These are phyloP conservation scores for Pythium aquatile DNA, from an alignment of 352 stramenopile genomes.

Conservation along the genomic window DNA sequence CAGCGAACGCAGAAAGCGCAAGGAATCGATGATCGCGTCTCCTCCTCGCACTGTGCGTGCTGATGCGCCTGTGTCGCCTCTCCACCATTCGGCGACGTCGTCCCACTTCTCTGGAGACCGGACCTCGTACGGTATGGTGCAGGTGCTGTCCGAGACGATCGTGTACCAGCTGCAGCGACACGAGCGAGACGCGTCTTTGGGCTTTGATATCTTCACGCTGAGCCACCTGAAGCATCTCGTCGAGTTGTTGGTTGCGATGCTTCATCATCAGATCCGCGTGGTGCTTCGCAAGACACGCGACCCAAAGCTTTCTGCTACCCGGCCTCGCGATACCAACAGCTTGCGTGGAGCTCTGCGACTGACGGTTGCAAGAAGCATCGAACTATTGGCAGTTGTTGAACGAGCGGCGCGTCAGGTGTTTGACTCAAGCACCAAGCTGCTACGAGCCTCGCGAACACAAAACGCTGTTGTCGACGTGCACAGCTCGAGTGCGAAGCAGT, in stretches of 20 bases:
- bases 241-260: slow-evolving; percentile 68
- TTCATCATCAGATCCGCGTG: slow-evolving; percentile 65
- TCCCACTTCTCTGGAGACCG: slow-evolving; percentile 64
- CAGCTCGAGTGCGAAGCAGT: slow-evolving; percentile 10
- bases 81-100: slow-evolving; percentile 25
- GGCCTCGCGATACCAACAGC: slow-evolving; percentile 29
- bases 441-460: slow-evolving; percentile 9
- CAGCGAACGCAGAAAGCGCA: slow-evolving; percentile 40
- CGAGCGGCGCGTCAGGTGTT: slow-evolving; percentile 27
- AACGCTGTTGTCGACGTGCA: slow-evolving; percentile 1
- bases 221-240: slow-evolving; percentile 47
- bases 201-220: slow-evolving; percentile 53
- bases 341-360: slow-evolving; percentile 17
- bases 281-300: slow-evolving; percentile 61
- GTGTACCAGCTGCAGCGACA: slow-evolving; percentile 33
- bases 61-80: slow-evolving; percentile 18
- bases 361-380: slow-evolving; percentile 31
- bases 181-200: slow-evolving; percentile 29
- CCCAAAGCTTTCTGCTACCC: slow-evolving; percentile 56
- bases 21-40: slow-evolving; percentile 74
- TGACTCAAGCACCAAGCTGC: slow-evolving; percentile 17
- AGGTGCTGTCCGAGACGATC: slow-evolving; percentile 57
- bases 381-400: slow-evolving; percentile 34
- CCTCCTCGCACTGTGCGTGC: slow-evolving; percentile 29
- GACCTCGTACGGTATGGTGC: slow-evolving; percentile 69